Percentiles rank a stretch among this genome's conserved stretches.
phyloP scores from a whole-genome alignment of 768 basidiomycete genomes.

The Suillus sp. region DNA sequence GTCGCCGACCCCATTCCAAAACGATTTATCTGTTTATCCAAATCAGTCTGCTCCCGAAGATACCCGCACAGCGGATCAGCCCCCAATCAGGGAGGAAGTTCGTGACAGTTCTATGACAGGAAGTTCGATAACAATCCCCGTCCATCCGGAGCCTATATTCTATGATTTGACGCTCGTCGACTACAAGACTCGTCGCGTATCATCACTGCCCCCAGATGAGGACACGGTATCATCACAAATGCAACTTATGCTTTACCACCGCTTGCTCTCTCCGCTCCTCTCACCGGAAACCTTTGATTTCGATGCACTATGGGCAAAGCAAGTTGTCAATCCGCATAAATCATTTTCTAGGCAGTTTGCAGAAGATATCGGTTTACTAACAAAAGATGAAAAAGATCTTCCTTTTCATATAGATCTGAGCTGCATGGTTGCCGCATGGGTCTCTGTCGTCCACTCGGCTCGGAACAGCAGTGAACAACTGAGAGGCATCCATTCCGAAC shows the following conservation, averaged over 20 bases:
- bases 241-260: constrained; percentile 79
- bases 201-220: constrained; percentile 53
- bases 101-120: too few species aligned
- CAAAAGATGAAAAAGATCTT: constrained; percentile 21
- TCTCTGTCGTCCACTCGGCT: constrained; percentile 22
- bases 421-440: constrained; percentile 37
- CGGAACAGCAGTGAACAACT: constrained; percentile 24
- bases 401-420: constrained; percentile 29
- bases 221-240: constrained; percentile 62
- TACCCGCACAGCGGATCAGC: not conserved
- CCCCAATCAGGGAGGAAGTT: not conserved
- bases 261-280: constrained; percentile 58
- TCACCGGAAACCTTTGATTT: constrained; percentile 52
- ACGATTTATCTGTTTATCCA: constrained; percentile 11
- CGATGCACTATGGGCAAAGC: constrained; percentile 48
- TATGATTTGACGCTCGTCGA: constrained; percentile 55
- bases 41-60: not conserved
- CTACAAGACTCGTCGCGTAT: constrained; percentile 64
- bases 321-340: constrained; percentile 44
- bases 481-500: constrained; percentile 34
- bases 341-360: constrained; percentile 56
- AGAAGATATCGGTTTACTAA: constrained; percentile 24
- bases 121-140: not conserved
- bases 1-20: constrained; percentile 22
- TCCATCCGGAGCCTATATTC: not conserved